Percentiles rank a stretch among this genome's conserved stretches.
Evolutionary conservation across 2,329 filamentous ascomycete genomes (phyloP).

Genomic region (Decorospora gaudefroyi): DNA sequence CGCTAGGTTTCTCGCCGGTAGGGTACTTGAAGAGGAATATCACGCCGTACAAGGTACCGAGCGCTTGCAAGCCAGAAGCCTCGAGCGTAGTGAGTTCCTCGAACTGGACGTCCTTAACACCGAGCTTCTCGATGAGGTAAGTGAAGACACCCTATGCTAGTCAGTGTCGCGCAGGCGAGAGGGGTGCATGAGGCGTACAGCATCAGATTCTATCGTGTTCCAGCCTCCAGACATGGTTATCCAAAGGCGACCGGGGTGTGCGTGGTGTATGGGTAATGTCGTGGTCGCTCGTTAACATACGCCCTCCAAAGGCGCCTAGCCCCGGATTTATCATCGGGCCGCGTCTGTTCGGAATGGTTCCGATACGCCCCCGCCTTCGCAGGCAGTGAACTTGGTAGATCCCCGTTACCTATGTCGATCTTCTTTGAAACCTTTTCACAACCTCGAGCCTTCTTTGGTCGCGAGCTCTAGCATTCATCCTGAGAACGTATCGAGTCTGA

Average conservation of each 20-base stretch:
- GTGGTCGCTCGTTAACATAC: slow-evolving; percentile 16
- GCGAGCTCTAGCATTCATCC: no score
- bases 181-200: slow-evolving; percentile 63
- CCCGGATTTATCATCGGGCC: slow-evolving; percentile 22
- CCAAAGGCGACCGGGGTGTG: neutral
- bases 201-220: slow-evolving; percentile 60
- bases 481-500: no score
- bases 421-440: no score
- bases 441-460: no score
- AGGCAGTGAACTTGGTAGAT: no score
- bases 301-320: slow-evolving; percentile 22
- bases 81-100: slow-evolving; percentile 94
- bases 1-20: slow-evolving; percentile 67
- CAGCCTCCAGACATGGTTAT: slow-evolving; percentile 27
- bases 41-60: slow-evolving; percentile 76
- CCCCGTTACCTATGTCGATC: no score
- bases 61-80: slow-evolving; percentile 68
- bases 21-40: slow-evolving; percentile 99
- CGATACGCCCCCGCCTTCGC: slow-evolving; percentile 11
- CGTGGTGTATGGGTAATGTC: slow-evolving; percentile 13
- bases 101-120: slow-evolving; percentile 92
- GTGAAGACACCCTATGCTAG: slow-evolving; percentile 83
- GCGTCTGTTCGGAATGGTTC: slow-evolving; percentile 26
- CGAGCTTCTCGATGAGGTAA: slow-evolving; percentile 88
- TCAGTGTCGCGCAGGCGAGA: slow-evolving; percentile 17